These are phyloP conservation scores for Postia placenta DNA, from an alignment of 768 basidiomycete genomes.

Conservation along the genomic window DNA sequence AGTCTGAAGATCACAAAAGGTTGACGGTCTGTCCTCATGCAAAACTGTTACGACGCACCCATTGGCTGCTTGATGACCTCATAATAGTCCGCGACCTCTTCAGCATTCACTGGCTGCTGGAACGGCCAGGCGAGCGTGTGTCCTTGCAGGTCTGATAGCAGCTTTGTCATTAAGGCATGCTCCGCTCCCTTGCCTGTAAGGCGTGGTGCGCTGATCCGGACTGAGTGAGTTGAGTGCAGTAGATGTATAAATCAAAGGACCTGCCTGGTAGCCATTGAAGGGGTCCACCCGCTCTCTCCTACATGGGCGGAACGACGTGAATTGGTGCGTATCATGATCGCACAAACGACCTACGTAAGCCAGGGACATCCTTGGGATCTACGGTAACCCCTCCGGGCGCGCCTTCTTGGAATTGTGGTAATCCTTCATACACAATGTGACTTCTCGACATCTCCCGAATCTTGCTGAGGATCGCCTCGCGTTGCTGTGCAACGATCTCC, in stretches of 20 bases:
- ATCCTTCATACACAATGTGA: constrained; percentile 79
- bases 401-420: constrained; percentile 68
- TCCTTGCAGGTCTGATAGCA: constrained; percentile 71
- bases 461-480: constrained; percentile 84
- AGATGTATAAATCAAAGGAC: constrained; percentile 18
- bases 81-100: constrained; percentile 85
- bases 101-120: constrained; percentile 65
- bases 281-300: constrained; percentile 94
- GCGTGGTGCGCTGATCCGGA: constrained; percentile 26
- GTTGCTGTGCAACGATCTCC: constrained; percentile 70
- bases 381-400: constrained; percentile 43
- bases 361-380: constrained; percentile 80
- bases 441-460: constrained; percentile 82
- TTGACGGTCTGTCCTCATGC: not conserved
- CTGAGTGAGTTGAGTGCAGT: constrained; percentile 7
- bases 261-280: constrained; percentile 70
- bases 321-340: constrained; percentile 5
- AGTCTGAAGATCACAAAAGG: constrained; percentile 42
- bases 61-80: constrained; percentile 87
- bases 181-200: constrained; percentile 50
- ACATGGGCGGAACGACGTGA: constrained; percentile 5
- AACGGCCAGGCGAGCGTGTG: constrained; percentile 90
- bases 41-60: too few species aligned
- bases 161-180: constrained; percentile 63
- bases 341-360: constrained; percentile 42